A percentile compares a stretch with the other conserved stretches of the same genome.
Evolutionary conservation across 768 basidiomycete genomes (phyloP).

Genomic region (Pisolithus sp.): DNA sequence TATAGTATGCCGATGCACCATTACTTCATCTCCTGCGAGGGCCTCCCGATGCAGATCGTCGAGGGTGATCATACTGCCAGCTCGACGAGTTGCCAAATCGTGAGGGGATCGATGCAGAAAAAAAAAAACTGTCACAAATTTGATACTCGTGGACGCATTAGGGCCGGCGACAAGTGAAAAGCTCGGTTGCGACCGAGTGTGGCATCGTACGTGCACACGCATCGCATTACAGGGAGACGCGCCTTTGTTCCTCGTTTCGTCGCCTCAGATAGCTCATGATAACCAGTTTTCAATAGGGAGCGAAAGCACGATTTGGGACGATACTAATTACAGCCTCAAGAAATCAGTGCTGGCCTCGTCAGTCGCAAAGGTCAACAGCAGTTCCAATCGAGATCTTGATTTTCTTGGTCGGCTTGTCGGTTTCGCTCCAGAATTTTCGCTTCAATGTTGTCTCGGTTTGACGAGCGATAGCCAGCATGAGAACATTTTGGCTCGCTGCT

Average conservation of each 20-base stretch:
- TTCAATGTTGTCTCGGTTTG: conserved; percentile 27
- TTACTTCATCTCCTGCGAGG: conserved; percentile 89
- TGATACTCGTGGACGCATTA: no score
- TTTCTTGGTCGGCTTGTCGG: conserved; percentile 39
- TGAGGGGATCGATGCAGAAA: conserved; percentile 30
- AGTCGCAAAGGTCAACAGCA: conserved; percentile 73
- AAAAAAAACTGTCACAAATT: background rate
- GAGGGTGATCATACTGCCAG: conserved; percentile 27
- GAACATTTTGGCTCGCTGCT: conserved; percentile 30
- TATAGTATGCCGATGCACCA: conserved; percentile 81
- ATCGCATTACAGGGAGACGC: no score
- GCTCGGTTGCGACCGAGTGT: no score
- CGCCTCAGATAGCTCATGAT: no score
- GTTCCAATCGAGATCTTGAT: conserved; percentile 66
- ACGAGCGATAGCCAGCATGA: conserved; percentile 8
- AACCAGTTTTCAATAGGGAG: no score
- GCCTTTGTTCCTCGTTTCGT: no score
- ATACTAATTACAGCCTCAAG: no score
- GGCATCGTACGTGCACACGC: no score
- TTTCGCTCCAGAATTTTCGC: conserved; percentile 22
- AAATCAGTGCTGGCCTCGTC: conserved; percentile 10
- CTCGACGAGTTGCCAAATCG: conserved; percentile 40
- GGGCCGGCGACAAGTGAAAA: no score
- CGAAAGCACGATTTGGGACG: no score
- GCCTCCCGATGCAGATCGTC: conserved; percentile 44